Base-by-base conservation (phyloP, 1,139 yeast species). In the Yamadazyma blattariae region DNA sequence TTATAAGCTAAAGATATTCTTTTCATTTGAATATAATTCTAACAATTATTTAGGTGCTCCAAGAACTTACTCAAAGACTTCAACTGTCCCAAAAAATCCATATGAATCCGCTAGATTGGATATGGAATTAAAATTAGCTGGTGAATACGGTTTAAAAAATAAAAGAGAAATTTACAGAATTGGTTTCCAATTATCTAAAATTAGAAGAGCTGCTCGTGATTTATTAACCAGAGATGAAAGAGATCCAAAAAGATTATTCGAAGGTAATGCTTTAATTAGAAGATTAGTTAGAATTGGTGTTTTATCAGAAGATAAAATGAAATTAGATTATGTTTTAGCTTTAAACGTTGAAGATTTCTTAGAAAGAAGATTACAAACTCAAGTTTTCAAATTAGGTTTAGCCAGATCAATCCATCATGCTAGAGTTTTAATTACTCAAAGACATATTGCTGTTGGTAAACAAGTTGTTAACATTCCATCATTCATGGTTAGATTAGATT, bases 161-260 rank as follows among this genome's bases (percentile, higher is more conserved):
- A 92, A 92, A 90, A 88, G 95, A 73, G 98, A 92, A 79, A 88
- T 92, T 74, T 89, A 90, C 95, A 86, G 97, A 82, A 87, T 90
- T 71, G 90, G 89, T 71, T 88, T 84, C 83, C 97, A 92, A 79
- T 88, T 92, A 69, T 92, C 99, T 55, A 92, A 92, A 85, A 92
- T 92, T 71, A 92, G 99, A 82, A 89, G 98, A 82, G 98, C 98
- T 71, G 99, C 99, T 68, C 96, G 99, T 85, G 97, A 94, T 69
- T 82, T 92, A 67, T 85, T 92, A 76, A 92, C 98, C 79, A 89
- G 97, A 81, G 98, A 92, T 64, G 98, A 92, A 81, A 92, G 92
- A 83, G 98, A 92, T 77, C 97, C 96, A 81, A 92, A 89, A 87
- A 90, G 99, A 82, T 85, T 92, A 67, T 92, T 92, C 81, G 98